Evolutionary conservation across 805 yeast genomes (phyloP), one percentile per base, ranked within the genome.

Genomic region (Saccharomycopsis babjevae): DNA sequence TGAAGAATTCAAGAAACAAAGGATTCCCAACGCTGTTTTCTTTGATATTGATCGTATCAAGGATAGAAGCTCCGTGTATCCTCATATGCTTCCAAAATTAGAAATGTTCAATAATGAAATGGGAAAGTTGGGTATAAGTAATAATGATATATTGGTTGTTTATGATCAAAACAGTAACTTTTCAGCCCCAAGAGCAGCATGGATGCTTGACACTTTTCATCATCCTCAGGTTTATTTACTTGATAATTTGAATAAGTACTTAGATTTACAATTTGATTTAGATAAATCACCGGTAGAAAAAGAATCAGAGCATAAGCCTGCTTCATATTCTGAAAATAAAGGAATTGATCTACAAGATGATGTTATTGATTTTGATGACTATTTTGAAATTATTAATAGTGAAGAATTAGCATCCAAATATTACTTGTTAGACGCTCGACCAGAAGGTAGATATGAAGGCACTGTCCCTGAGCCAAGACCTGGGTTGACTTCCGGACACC

Each of bases 151-250:
- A 15, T 69, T 94, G 46, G 86, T 94, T 11, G 82, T 94, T 13
- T 94, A 94, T 71, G 99, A 94, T 72, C 84, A 84, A 65, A 79
- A 80, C 57, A 96, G 96, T 1, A 84, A 88, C 64, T 90, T 93
- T 71, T 85, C 96, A 50, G 83, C 92, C 1, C 97, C 97, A 43
- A 79, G 99, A 66, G 96, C 88, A 18, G 92, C 91, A 0, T 94
- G 97, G 97, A 89, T 92, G 66, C 79, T 94, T 67, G 79, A 84
- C 42, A 76, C 87, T 0, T 89, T 88, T 71, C 93, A 93, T 7
- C 97, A 92, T 71, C 73, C 82, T 57, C 73, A 82, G 40, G 86
- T 91, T 28, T 79, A 76, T 64, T 69, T 93, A 56, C 78, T 93
- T 64, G 87, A 94, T 74, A 88, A 88, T 64, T 93, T 76, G 66